These are phyloP conservation scores for Paramarasmius palmivorus DNA, from an alignment of 1,284 basidiomycete species.

Conservation along the genomic window DNA sequence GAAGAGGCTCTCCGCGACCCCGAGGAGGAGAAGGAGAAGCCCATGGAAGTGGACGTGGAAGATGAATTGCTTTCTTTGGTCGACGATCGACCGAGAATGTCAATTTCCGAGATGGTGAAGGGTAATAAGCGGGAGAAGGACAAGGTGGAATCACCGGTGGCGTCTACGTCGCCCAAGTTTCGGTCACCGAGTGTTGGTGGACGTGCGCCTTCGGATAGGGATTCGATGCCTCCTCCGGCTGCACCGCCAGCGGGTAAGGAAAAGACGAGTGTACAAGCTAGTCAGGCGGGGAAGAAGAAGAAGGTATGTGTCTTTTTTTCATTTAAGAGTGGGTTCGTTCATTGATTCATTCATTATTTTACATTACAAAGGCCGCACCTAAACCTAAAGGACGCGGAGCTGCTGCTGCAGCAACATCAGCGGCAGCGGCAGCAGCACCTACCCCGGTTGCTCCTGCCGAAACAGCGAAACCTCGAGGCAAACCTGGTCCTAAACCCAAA, in stretches of 20 bases:
- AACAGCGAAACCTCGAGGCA: slow-evolving; percentile 40
- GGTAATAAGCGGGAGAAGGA: background rate
- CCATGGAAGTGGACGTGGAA: slow-evolving; percentile 63
- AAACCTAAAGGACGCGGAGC: slow-evolving; percentile 43
- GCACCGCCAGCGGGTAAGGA: slow-evolving; percentile 29
- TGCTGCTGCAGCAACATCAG: too few species aligned
- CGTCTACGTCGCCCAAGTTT: slow-evolving; percentile 16
- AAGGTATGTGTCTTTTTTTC: slow-evolving; percentile 39
- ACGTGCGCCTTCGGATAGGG: slow-evolving; percentile 38
- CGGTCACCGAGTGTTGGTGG: slow-evolving; percentile 15
- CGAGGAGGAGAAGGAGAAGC: slow-evolving; percentile 19
- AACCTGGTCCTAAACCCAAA: slow-evolving; percentile 36
- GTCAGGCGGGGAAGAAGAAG: slow-evolving; percentile 48
- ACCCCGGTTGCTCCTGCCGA: slow-evolving; percentile 20
- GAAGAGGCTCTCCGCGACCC: slow-evolving; percentile 32
- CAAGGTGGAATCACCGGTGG: background rate
- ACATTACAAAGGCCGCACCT: slow-evolving; percentile 30
- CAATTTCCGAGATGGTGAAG: slow-evolving; percentile 8
- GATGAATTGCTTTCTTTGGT: slow-evolving; percentile 70
- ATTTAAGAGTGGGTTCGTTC: slow-evolving; percentile 14
- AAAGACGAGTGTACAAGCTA: slow-evolving; percentile 19
- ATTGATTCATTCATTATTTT: slow-evolving; percentile 8
- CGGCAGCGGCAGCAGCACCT: slow-evolving; percentile 34
- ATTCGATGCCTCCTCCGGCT: slow-evolving; percentile 60
- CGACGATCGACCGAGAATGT: slow-evolving; percentile 42